A percentile compares a stretch with the other conserved stretches of the same genome.
phyloP scores from a whole-genome alignment of 306 rosid genomes.

The Lathyrus oleraceus region DNA sequence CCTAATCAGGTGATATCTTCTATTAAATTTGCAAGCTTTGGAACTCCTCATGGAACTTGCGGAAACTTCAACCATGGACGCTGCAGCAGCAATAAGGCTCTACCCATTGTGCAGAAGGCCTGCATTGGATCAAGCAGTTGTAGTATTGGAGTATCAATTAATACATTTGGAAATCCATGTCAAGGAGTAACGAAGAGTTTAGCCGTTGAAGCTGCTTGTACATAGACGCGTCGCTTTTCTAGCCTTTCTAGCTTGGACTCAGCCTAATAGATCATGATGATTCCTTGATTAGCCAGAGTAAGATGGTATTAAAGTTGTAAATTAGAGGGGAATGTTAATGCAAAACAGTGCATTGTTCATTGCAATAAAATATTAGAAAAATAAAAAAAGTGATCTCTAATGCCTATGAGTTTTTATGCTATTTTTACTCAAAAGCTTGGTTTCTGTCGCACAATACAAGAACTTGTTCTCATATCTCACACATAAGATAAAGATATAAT shows the following conservation, averaged over 20 bases:
- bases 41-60: constrained; percentile 78
- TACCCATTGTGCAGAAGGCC: constrained; percentile 75
- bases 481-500: background rate
- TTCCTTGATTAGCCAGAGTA: constrained; percentile 25
- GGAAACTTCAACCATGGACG: constrained; percentile 71
- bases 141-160: constrained; percentile 56
- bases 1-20: constrained; percentile 76
- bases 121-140: constrained; percentile 84
- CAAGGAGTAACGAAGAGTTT: constrained; percentile 67
- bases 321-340: background rate
- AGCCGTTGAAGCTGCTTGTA: constrained; percentile 90
- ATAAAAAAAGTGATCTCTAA: background rate
- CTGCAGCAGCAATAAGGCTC: constrained; percentile 66
- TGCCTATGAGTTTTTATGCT: background rate
- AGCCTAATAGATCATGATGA: constrained; percentile 29
- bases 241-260: constrained; percentile 13
- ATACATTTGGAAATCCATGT: constrained; percentile 75
- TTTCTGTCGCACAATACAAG: background rate
- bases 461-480: background rate
- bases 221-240: constrained; percentile 33
- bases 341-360: constrained; percentile 1
- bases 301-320: constrained; percentile 17
- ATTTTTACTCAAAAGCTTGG: background rate
- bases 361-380: background rate
- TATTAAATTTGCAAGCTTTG: constrained; percentile 84